Base-by-base conservation (phyloP, 108 stramenopile species). In the Cylindrotheca closterium region DNA sequence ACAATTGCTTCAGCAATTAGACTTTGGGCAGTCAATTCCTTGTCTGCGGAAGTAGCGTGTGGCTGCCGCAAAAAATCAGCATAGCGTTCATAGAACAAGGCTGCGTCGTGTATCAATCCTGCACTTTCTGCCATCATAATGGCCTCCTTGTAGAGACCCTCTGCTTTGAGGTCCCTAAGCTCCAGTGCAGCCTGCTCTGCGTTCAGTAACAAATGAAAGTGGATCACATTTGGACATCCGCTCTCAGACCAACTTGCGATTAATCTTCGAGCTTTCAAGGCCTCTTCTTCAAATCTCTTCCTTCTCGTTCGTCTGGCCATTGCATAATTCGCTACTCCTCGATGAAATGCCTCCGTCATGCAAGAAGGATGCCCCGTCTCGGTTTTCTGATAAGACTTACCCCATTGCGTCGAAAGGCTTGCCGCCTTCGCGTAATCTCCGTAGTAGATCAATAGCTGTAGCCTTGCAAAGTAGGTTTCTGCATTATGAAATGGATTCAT, bases 191-290 rank as follows among this genome's bases (percentile, higher is more conserved):
- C 10, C 4, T 10, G 7, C 23, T 64, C 63, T 18, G 63, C 63
- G 8, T 53, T 47, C 3, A 64, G 31, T 18, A 64, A 22, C 8
- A 32, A 30, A 3, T 52, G 47, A 28, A 31, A 64, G 51, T 53
- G 63, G 5, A 21, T 64, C 22, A 64, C 63, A 34, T 64, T 64
- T 2, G 67, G 67, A 59, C 59, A 59, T 19, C 67, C 67, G 25
- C 7, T 21, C 4, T 68, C 58, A 2, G 18, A n/a, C 67, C 67
- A 68, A 29, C 5, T 53, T 25, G 55, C 33, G 49, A 68, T 59
- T 24, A 51, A 59, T 2, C 3, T 4, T 18, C 45, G 30, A 18
- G 22, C 21, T 1, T 29, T 51, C 19, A 59, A 12, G 4, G 48
- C 67, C 4, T 51, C 17, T 32, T 31, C 47, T 47, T 30, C 17